Evolutionary conservation across 1,284 basidiomycete genomes (phyloP).

Genomic region (Sanghuangporus sanghuang): DNA sequence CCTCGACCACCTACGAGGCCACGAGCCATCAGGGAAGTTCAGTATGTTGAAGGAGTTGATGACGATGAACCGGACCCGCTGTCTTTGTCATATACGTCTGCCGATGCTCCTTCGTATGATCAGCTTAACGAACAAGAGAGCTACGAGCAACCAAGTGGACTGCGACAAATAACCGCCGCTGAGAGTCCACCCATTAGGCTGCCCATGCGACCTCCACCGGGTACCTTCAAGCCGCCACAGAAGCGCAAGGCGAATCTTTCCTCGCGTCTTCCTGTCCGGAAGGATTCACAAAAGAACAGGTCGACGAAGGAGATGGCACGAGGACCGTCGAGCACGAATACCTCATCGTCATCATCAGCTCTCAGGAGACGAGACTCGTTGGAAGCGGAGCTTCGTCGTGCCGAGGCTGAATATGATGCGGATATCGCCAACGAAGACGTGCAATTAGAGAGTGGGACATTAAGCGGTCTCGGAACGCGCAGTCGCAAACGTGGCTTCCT

Average conservation of each 20-base stretch:
- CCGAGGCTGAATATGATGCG: conserved; percentile 34
- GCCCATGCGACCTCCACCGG: conserved; percentile 7
- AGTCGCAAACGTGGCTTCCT: conserved; percentile 54
- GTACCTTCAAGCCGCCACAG: conserved; percentile 4
- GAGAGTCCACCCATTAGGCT: conserved; percentile 9
- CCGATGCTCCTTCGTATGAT: neutral
- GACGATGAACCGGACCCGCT: conserved; percentile 24
- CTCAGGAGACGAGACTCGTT: conserved; percentile 44
- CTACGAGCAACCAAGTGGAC: neutral
- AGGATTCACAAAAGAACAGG: neutral
- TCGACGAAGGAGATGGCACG: neutral
- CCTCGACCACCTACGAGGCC: conserved; percentile 47
- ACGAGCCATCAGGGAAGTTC: neutral
- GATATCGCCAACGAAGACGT: conserved; percentile 27
- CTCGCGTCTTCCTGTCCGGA: neutral
- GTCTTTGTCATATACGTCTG: conserved; percentile 18
- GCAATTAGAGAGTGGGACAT: conserved; percentile 39
- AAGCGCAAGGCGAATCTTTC: neutral
- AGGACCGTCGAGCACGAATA: neutral
- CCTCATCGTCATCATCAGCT: conserved; percentile 19
- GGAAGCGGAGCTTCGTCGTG: conserved; percentile 57
- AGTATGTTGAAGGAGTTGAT: conserved; percentile 19
- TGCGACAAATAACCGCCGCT: neutral
- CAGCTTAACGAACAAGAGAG: conserved; percentile 21
- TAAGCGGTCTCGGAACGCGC: conserved; percentile 48